Base-by-base conservation (phyloP, 192 early-diverging fungal genomes). In the Entomortierella lignicola region DNA sequence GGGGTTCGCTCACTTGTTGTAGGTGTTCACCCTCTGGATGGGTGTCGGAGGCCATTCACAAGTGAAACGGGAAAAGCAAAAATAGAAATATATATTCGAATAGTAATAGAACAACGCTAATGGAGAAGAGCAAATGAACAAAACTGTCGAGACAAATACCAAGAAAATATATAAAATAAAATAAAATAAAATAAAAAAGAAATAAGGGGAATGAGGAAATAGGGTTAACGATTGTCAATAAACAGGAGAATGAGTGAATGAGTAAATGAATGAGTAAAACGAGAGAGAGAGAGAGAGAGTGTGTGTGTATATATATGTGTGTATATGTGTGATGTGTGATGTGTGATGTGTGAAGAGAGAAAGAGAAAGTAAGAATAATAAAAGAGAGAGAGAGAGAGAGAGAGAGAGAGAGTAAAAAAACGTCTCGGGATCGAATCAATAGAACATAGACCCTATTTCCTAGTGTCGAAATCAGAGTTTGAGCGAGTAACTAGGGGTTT, bases 1-100 rank as follows among this genome's bases (percentile, higher is more conserved):
- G n/a, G 25, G 10, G 48, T 30, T 56, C 37, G 8, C 55, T 50
- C 20, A n/a, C 56, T 43, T 51, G 58, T 17, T 65, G 55, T 41
- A 50, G 62, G 34, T 39, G 62, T 44, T 65, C 62, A 51, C 60
- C 60, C 44, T 68, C 60, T 1, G 55, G 60, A 55, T 67, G 66
- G 30, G 59, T 77, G 63, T 77, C 73, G 43, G 73, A 69, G 12
- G 73, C 73, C 73, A 77, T 77, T 58, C n/a, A 20, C 12, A 47
- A 47, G 15, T 4, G 44, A 47, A 20, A 47, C 12, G 17, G 44
- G n/a, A 11, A 20, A 2, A 47, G 20, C 44, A 47, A 47, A 47
- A 47, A 47, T 47, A 47, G 44, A 47, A 47, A 47, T 20, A 47
- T 47, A 47, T 20, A 15, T 47, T 15, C 12, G 4, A 47, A 47